Evolutionary conservation across 2,329 filamentous ascomycete species (phyloP), one percentile per base, ranked within the genome.

Genomic region (Neofusicoccum sp.): DNA sequence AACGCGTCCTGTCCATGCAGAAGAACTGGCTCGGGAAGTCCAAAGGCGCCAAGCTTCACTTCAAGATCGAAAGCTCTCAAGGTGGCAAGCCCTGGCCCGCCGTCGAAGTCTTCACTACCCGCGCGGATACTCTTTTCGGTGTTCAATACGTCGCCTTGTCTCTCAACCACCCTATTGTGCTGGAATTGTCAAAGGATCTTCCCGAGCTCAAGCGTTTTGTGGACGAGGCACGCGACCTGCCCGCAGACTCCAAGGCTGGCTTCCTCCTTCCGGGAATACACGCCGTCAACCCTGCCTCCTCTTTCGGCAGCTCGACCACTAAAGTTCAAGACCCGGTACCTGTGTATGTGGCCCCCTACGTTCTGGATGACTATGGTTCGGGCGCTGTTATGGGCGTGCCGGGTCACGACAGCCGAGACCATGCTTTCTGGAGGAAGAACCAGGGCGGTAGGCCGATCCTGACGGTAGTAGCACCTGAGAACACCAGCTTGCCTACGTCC

Each of bases 351-450:
- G 90, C 92, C 8, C 88, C 91, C 0, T 96, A 96, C 70, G 92
- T 96, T 9, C 79, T 96, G 4, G 89, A 88, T 28, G 89, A 92
- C 69, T 95, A 96, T 66, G 91, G 91, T 14, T 89, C 92, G 65
- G 91, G 91, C 1, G 91, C 91, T 8, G 89, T 96, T 1, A 96
- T 96, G 91, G 92, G 92, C 44, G 92, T 96, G 6, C 92, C 92
- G 0, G 92, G 87, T 1, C 92, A 96, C 69, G 92, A 96, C 73
- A 71, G 81, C 4, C 84, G 91, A 57, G 92, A 96, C 67, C 81
- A 89, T 73, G 83, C 84, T 1, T 96, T 96, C 71, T 96, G 91
- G 89, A 86, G 82, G 66, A 79, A 86, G 61, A 91, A 96, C 65
- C 79, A 83, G 31, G 79, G 80, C 5, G 79, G 83, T 3, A 77